Evolutionary conservation across 1,284 basidiomycete species (phyloP).

Genomic region (Xerocomus alliaceus): DNA sequence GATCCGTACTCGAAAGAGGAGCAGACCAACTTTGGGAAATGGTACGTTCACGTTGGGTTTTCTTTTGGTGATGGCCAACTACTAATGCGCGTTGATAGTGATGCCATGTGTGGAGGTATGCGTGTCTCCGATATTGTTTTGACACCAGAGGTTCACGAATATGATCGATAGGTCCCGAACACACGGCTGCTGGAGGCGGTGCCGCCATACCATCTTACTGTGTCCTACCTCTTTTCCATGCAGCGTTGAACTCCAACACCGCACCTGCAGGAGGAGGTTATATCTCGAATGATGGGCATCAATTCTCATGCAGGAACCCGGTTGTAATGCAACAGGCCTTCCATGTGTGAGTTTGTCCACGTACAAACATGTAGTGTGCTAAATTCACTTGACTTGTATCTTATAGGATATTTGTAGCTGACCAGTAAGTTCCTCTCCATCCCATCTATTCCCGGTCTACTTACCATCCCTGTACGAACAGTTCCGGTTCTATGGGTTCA

Average conservation of each 20-base stretch:
- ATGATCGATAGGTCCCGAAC: constrained; percentile 49
- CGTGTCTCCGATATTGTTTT: not conserved
- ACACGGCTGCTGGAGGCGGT: constrained; percentile 47
- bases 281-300: constrained; percentile 55
- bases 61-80: not conserved
- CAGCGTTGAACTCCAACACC: constrained; percentile 41
- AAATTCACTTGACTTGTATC: constrained; percentile 6
- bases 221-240: constrained; percentile 60
- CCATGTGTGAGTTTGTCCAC: constrained; percentile 28
- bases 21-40: constrained; percentile 58
- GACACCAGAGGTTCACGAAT: not conserved
- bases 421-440: constrained; percentile 18
- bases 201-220: constrained; percentile 62
- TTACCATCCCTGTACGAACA: constrained; percentile 24
- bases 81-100: constrained; percentile 43
- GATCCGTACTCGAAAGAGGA: constrained; percentile 67
- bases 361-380: not conserved
- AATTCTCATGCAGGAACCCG: constrained; percentile 63
- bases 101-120: constrained; percentile 55
- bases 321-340: constrained; percentile 49
- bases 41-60: constrained; percentile 41
- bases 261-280: constrained; percentile 50
- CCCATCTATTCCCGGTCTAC: not conserved
- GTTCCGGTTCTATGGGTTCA: constrained; percentile 59
- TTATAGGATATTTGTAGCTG: constrained; percentile 38